Evolutionary conservation across 805 yeast genomes (phyloP).

Genomic region (Yamadazyma insecticola): DNA sequence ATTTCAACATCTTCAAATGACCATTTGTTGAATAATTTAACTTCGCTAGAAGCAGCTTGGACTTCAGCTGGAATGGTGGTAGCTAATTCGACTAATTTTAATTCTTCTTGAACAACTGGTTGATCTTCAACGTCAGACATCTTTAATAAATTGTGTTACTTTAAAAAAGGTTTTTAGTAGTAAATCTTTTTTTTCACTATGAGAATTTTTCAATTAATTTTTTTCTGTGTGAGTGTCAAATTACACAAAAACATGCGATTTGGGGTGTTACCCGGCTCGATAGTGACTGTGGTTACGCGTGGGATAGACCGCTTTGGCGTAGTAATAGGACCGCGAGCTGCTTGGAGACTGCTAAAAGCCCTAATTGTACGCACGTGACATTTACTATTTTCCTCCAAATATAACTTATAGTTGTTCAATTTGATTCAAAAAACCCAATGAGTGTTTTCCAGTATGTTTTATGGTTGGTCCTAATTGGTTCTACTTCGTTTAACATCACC

Average conservation of each 20-base stretch:
- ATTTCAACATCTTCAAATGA: conserved; percentile 96
- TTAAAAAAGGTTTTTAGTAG: conserved; percentile 7
- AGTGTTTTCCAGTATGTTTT: too few species aligned
- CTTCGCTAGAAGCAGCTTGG: conserved; percentile 92
- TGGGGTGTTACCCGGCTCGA: neutral
- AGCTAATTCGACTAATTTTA: conserved; percentile 80
- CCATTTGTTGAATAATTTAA: conserved; percentile 99
- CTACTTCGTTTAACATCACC: too few species aligned
- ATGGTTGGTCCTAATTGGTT: too few species aligned
- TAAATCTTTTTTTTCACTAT: conserved; percentile 15
- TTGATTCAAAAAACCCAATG: too few species aligned
- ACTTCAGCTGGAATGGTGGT: conserved; percentile 96
- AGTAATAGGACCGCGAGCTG: neutral
- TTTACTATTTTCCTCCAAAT: too few species aligned
- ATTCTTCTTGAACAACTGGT: conserved; percentile 82
- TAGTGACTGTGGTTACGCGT: neutral
- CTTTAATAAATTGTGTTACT: conserved; percentile 21
- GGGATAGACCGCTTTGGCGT: neutral
- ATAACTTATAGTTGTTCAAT: too few species aligned
- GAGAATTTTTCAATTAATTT: conserved; percentile 11
- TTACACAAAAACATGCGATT: neutral
- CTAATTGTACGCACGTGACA: neutral
- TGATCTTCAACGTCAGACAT: conserved; percentile 84
- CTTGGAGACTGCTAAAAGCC: too few species aligned
- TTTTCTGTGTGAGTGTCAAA: neutral